Evolutionary conservation across 2,329 filamentous ascomycete species (phyloP).

Genomic region (Orbilia quercus): DNA sequence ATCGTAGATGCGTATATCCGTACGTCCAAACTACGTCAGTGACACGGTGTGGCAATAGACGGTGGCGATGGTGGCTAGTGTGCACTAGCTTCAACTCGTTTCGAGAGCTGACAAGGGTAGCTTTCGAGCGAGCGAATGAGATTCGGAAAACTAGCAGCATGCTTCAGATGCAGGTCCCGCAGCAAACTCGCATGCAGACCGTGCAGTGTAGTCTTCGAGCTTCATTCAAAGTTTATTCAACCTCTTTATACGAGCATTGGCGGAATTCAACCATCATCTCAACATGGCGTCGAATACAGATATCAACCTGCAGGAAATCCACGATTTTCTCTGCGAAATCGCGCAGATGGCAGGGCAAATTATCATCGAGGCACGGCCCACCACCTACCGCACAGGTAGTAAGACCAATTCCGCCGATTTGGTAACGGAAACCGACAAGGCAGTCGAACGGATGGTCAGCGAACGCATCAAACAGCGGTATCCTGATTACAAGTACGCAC

Average conservation of each 20-base stretch:
- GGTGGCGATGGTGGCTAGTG: conserved; percentile 5
- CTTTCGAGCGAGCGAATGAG: too few relatives aligned
- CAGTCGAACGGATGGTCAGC: conserved; percentile 73
- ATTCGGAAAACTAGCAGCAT: too few relatives aligned
- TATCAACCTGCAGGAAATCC: conserved; percentile 72
- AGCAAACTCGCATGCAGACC: too few relatives aligned
- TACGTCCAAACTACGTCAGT: conserved; percentile 11
- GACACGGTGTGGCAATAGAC: not conserved
- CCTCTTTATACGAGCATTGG: too few relatives aligned
- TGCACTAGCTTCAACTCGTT: too few relatives aligned
- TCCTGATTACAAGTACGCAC: conserved; percentile 66
- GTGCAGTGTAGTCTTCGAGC: too few relatives aligned
- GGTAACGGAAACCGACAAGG: conserved; percentile 75
- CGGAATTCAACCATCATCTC: not conserved
- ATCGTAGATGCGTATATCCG: not conserved
- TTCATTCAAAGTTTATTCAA: too few relatives aligned
- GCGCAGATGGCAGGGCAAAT: conserved; percentile 74
- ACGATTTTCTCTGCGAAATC: conserved; percentile 71
- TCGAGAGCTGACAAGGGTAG: too few relatives aligned
- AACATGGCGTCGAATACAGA: not conserved
- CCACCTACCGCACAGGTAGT: conserved; percentile 69
- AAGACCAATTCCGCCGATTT: conserved; percentile 77
- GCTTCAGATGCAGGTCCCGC: too few relatives aligned
- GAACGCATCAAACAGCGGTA: conserved; percentile 68
- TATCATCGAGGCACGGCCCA: conserved; percentile 73